Base-by-base conservation (phyloP, 768 basidiomycete genomes). In the Amyloporia xantha region DNA sequence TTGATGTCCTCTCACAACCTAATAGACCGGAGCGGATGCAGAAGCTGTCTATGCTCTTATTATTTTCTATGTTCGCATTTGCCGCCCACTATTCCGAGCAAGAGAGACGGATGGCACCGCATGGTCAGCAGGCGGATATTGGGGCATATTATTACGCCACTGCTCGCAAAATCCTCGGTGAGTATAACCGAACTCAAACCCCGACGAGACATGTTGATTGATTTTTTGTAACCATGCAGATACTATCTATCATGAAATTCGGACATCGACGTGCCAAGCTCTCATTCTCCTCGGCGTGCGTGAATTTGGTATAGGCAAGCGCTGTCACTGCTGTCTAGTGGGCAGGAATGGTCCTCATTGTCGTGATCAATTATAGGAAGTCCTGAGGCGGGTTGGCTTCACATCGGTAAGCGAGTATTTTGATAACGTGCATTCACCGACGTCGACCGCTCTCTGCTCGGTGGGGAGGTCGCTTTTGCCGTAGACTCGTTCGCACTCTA, bases 341-440 rank as follows among this genome's bases (percentile, higher is more conserved):
- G n/a, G n/a, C n/a, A n/a, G n/a, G n/a, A n/a, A n/a, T n/a, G n/a
- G n/a, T n/a, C n/a, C n/a, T n/a, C n/a, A n/a, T n/a, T n/a, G n/a
- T n/a, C n/a, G n/a, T n/a, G n/a, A n/a, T n/a, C n/a, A n/a, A n/a
- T n/a, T n/a, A n/a, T n/a, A n/a, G n/a, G n/a, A n/a, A n/a, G n/a
- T n/a, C n/a, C n/a, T n/a, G 85, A 88, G 53, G 84, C 86, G 60
- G 87, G 84, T 1, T 94, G 91, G 91, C 71, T 89, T 41, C 88
- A 84, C 58, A 79, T 85, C 51, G 86, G 86, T 61, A 24, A 37
- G 50, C 41, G 4, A 5, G 3, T 15, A 33, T n/a, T n/a, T n/a
- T n/a, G n/a, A n/a, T n/a, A n/a, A n/a, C n/a, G n/a, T n/a, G n/a
- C n/a, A n/a, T n/a, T n/a, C n/a, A n/a, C n/a, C n/a, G n/a, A n/a